phyloP scores from a whole-genome alignment of 352 stramenopile genomes.

The Phytophthora macrochlamydospora region DNA sequence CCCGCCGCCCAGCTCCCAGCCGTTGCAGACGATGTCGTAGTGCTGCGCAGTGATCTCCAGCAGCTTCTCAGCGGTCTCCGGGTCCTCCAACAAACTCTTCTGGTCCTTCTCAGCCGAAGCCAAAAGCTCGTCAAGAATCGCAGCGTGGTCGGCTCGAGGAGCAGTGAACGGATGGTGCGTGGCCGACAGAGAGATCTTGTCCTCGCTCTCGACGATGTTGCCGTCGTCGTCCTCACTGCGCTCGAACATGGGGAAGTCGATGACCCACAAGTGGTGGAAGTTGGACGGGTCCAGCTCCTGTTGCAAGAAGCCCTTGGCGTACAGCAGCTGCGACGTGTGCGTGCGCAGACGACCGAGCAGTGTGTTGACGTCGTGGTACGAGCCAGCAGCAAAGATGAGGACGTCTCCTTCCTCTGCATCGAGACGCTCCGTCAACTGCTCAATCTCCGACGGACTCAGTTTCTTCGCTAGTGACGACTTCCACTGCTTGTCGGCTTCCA shows the following conservation, averaged over 20 bases:
- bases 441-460: constrained; percentile 48
- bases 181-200: constrained; percentile 58
- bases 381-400: constrained; percentile 63
- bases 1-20: constrained; percentile 85
- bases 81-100: constrained; percentile 56
- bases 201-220: constrained; percentile 30
- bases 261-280: constrained; percentile 85
- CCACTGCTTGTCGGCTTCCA: constrained; percentile 62
- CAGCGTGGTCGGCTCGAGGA: constrained; percentile 51
- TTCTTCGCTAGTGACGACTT: constrained; percentile 78
- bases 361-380: constrained; percentile 59
- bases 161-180: constrained; percentile 91
- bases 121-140: constrained; percentile 56
- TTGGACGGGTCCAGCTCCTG: constrained; percentile 67
- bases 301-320: constrained; percentile 64
- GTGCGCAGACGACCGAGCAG: constrained; percentile 75
- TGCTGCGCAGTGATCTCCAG: constrained; percentile 74
- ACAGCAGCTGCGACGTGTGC: constrained; percentile 62
- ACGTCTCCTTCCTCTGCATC: constrained; percentile 70
- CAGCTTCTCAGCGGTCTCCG: constrained; percentile 55
- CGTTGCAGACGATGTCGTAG: constrained; percentile 91
- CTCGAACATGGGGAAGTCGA: constrained; percentile 91
- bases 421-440: constrained; percentile 51
- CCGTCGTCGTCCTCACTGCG: constrained; percentile 58
- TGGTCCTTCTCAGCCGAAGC: constrained; percentile 12